Evolutionary conservation across 371 early-diverging fungal species (phyloP).

Genomic region (Smittium culicis): DNA sequence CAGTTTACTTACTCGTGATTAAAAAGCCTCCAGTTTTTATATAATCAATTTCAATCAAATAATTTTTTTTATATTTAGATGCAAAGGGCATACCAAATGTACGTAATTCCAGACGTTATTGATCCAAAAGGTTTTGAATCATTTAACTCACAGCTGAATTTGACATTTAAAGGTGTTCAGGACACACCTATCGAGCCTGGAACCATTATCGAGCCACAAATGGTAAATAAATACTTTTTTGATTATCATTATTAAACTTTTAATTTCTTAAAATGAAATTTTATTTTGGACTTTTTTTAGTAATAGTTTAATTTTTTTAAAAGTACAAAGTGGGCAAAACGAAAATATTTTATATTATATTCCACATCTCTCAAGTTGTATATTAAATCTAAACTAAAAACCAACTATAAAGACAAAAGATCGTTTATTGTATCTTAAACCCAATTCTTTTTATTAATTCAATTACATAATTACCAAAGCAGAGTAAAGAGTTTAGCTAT

Average conservation of each 20-base stretch:
- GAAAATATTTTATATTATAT: too few relatives aligned
- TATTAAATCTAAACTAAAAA: too few relatives aligned
- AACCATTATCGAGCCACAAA: constrained; percentile 36
- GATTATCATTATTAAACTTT: too few relatives aligned
- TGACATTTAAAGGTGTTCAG: constrained; percentile 8
- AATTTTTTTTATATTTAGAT: constrained; percentile 17
- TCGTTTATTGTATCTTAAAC: too few relatives aligned
- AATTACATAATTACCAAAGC: too few relatives aligned
- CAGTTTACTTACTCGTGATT: constrained; percentile 4
- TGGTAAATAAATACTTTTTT: constrained; percentile 21
- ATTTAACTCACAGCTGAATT: constrained; percentile 21
- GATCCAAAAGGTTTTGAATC: constrained; percentile 32
- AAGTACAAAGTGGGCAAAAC: too few relatives aligned
- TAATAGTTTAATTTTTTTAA: too few relatives aligned
- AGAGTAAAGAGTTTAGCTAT: too few relatives aligned
- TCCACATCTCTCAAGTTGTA: too few relatives aligned
- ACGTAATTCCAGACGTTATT: constrained; percentile 59
- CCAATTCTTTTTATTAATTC: neutral
- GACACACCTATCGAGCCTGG: constrained; percentile 42
- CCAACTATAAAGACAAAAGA: too few relatives aligned
- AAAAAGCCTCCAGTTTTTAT: neutral
- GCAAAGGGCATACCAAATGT: constrained; percentile 67
- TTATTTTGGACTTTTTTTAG: too few relatives aligned
- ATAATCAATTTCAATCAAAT: neutral
- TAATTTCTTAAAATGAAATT: too few relatives aligned